Conservation (phyloP, 2,329 filamentous ascomycete species). For the Neonectria hederae region DNA sequence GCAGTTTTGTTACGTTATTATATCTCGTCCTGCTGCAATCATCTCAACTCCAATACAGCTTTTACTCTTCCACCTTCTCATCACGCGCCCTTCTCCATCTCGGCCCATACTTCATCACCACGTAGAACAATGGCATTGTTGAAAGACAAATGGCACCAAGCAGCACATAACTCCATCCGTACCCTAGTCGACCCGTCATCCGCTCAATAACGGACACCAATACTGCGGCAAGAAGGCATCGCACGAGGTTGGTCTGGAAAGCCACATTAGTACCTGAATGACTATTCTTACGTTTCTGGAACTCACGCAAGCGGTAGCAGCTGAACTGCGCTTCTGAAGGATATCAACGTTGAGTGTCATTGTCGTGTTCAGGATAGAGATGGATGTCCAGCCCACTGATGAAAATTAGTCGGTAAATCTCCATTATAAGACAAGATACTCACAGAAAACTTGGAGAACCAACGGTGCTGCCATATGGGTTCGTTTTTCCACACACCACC, state of each 20-base stretch:
- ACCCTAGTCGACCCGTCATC: slow-evolving; percentile 14
- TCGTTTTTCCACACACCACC: slow-evolving; percentile 15
- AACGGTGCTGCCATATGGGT: slow-evolving; percentile 16
- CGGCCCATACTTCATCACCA: slow-evolving; percentile 13
- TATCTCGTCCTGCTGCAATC: not conserved
- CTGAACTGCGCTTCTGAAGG: slow-evolving; percentile 18
- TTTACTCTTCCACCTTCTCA: not conserved
- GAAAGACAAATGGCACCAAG: slow-evolving; percentile 17
- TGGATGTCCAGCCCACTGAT: slow-evolving; percentile 21
- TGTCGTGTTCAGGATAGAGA: slow-evolving; percentile 21
- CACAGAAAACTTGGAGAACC: slow-evolving; percentile 21
- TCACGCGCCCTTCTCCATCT: slow-evolving; percentile 14
- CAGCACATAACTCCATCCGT: slow-evolving; percentile 20
- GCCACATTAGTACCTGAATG: not conserved
- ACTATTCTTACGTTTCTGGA: not conserved
- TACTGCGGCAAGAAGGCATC: slow-evolving; percentile 19
- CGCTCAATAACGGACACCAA: slow-evolving; percentile 21
- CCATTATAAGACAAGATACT: not conserved
- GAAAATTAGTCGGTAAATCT: not conserved
- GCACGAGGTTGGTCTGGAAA: slow-evolving; percentile 20
- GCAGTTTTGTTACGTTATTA: not conserved
- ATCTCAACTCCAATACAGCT: not conserved
- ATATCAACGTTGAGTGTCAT: slow-evolving; percentile 25
- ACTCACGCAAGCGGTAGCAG: slow-evolving; percentile 19
- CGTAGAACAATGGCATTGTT: slow-evolving; percentile 11